phyloP scores from a whole-genome alignment of 345 rosid species.

The Garcia nutans region DNA sequence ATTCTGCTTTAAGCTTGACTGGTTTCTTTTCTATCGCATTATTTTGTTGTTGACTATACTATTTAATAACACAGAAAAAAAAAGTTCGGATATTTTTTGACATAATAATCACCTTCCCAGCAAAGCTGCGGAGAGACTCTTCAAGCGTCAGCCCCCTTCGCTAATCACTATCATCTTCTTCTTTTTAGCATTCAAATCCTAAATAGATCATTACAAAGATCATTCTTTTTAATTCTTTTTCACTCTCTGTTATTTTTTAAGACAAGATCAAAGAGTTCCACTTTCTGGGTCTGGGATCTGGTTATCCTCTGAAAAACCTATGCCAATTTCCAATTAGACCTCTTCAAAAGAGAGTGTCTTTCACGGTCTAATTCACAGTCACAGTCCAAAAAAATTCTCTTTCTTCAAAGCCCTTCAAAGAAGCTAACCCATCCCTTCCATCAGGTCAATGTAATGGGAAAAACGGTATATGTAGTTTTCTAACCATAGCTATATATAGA shows the following conservation, averaged over 20 bases:
- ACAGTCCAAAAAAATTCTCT: not conserved
- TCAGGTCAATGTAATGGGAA: slow-evolving; percentile 29
- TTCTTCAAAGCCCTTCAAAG: slow-evolving; percentile 22
- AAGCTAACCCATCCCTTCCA: not conserved
- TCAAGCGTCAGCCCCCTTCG: too few species aligned
- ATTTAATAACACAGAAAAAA: not conserved
- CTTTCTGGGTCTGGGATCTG: not conserved
- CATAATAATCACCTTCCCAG: slow-evolving; percentile 5
- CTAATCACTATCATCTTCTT: not conserved
- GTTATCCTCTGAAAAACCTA: not conserved
- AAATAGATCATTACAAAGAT: not conserved
- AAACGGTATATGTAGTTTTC: not conserved
- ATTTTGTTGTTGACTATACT: not conserved
- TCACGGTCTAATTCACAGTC: not conserved
- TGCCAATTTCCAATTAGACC: not conserved
- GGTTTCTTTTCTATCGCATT: too few species aligned
- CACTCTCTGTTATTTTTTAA: too few species aligned
- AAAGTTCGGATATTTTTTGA: slow-evolving; percentile 4
- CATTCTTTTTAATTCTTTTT: not conserved
- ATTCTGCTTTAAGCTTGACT: too few species aligned
- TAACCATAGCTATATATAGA: slow-evolving; percentile 20
- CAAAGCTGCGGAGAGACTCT: not conserved
- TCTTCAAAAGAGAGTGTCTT: slow-evolving; percentile 9
- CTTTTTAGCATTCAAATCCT: not conserved
- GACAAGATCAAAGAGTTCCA: not conserved